Evolutionary conservation across 495 filamentous ascomycete species (phyloP), one percentile per base, ranked within the genome.

Genomic region (Daldinia caldariorum): DNA sequence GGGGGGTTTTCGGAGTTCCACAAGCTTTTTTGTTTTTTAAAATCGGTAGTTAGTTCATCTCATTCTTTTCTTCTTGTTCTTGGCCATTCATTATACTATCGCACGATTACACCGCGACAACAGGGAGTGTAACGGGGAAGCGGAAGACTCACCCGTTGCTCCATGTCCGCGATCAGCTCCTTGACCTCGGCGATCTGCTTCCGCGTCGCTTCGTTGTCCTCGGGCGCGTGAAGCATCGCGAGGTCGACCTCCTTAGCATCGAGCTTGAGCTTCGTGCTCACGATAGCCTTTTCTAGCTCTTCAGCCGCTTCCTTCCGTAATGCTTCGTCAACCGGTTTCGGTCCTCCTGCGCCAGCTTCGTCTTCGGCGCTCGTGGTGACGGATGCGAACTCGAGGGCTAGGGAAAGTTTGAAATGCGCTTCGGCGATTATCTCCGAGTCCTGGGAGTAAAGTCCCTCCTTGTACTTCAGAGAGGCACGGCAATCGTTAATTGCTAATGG

Each of bases 381-480:
- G 0, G 92, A 92, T 12, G 91, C 90, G 69, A 98, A 98, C 78
- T 99, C 95, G 18, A 98, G 87, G 0, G 95, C 96, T 45, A 99
- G 88, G 1, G 96, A 97, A 49, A 98, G 88, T 78, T 97, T 97
- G 82, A 89, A 98, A 78, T 98, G 92, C 39, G 92, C 94, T 84
- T 99, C 95, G 34, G 94, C 93, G 59, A 97, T 83, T 18, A 94
- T 84, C 58, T 90, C 89, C 41, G 93, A 94, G 54, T 95, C 91
- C 54, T 87, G 79, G 1, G 92, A 85, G 75, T 91, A 94, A 12
- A 97, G 85, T 13, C 87, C 82, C 61, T 91, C 76, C 79, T 95
- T 93, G 50, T 97, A 85, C 49, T 83, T 84, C 8, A 99, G 86
- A 6, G 92, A 86, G 6, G 89, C 88, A 74, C 86, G 88, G 54